Evolutionary conservation across 176 grass and related monocot genomes (phyloP).

Genomic region (Oryza meyeriana): DNA sequence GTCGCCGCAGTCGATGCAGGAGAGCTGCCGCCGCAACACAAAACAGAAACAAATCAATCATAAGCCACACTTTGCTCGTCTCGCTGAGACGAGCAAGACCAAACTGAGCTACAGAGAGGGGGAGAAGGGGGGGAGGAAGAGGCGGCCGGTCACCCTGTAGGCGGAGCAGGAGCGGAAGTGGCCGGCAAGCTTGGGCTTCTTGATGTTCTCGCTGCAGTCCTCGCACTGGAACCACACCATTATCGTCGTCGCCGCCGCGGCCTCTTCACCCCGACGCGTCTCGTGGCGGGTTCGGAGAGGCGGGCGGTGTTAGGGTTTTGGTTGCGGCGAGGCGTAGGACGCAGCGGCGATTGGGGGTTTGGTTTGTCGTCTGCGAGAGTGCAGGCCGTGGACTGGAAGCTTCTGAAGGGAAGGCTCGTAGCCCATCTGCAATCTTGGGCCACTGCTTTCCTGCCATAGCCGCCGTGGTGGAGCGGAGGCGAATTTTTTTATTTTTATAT

Average conservation of each 20-base stretch:
- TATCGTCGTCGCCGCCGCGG: background rate
- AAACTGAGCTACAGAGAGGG: background rate
- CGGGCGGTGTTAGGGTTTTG: slow-evolving; percentile 36
- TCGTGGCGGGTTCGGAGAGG: background rate
- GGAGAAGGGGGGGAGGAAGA: background rate
- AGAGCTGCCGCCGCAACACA: slow-evolving; percentile 52
- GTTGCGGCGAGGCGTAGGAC: background rate
- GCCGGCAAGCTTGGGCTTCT: slow-evolving; percentile 89
- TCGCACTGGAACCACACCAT: slow-evolving; percentile 99
- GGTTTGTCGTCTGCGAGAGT: background rate
- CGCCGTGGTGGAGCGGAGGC: too few species aligned
- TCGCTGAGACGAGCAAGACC: background rate
- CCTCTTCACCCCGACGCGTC: background rate
- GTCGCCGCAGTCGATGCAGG: slow-evolving; percentile 88
- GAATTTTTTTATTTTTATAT: too few species aligned
- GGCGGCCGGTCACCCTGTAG: slow-evolving; percentile 49
- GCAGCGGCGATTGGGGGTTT: background rate
- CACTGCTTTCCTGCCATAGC: background rate
- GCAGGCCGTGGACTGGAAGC: background rate
- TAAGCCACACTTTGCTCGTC: background rate
- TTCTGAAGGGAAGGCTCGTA: background rate
- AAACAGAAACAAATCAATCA: background rate
- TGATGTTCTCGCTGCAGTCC: slow-evolving; percentile 85
- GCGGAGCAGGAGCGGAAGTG: slow-evolving; percentile 95
- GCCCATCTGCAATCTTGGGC: background rate